Evolutionary conservation across 441 rosid genomes (phyloP).

Genomic region (Melastoma candidum): DNA sequence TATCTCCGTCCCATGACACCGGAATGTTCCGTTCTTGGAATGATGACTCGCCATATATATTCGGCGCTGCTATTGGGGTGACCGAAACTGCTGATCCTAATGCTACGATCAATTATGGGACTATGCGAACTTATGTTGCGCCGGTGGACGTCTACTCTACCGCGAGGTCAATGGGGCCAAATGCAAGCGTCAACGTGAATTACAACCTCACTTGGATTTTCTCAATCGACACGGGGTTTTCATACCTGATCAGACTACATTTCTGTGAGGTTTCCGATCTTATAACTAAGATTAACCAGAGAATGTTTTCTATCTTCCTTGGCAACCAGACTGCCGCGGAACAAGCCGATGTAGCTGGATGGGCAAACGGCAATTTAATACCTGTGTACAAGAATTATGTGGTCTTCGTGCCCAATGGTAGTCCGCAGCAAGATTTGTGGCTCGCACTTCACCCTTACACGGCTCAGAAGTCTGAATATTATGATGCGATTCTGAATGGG

Average conservation of each 20-base stretch:
- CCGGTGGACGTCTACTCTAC: conserved; percentile 9
- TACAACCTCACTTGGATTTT: conserved; percentile 15
- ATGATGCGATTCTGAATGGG: conserved; percentile 8
- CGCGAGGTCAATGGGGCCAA: conserved; percentile 9
- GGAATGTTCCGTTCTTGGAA: conserved; percentile 13
- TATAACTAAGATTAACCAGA: neutral
- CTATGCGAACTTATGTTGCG: conserved; percentile 12
- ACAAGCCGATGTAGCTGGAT: conserved; percentile 2
- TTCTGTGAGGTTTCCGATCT: conserved; percentile 14
- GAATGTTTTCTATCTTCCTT: conserved; percentile 8
- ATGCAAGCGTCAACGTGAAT: conserved; percentile 8
- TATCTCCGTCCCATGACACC: neutral
- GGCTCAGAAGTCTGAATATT: conserved; percentile 2
- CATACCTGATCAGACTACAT: conserved; percentile 14
- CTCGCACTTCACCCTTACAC: conserved; percentile 8
- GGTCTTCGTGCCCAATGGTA: conserved; percentile 5
- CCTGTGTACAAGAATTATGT: conserved; percentile 8
- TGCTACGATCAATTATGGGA: conserved; percentile 1
- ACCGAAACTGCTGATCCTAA: neutral
- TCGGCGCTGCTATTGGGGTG: neutral
- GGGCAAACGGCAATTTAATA: conserved; percentile 6
- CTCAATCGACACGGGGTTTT: conserved; percentile 9
- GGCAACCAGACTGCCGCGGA: neutral
- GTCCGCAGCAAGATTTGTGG: conserved; percentile 12
- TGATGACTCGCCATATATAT: conserved; percentile 3